Conservation (phyloP, 495 filamentous ascomycete species). For the Neurospora tetrasperma region DNA sequence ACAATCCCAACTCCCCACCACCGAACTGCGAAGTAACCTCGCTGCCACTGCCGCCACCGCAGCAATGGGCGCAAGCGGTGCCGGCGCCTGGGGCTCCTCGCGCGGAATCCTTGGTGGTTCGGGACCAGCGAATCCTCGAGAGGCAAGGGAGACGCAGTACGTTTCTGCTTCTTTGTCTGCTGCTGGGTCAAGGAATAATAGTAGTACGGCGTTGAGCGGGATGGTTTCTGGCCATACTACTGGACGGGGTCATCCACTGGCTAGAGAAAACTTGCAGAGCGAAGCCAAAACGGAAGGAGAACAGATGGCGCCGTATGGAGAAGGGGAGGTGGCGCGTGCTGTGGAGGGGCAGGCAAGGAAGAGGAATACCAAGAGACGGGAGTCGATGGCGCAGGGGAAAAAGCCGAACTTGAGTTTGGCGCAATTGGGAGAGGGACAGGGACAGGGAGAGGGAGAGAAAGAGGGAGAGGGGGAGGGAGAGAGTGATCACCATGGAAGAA, state of each 20-base stretch:
- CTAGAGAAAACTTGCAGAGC: neutral
- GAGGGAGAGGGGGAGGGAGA: neutral
- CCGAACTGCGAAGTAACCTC: constrained; percentile 7
- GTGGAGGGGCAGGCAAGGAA: constrained; percentile 33
- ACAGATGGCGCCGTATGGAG: constrained; percentile 43
- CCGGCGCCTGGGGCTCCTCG: constrained; percentile 21
- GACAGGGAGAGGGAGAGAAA: neutral
- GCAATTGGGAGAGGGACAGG: neutral
- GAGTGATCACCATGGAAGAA: neutral
- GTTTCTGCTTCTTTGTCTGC: neutral
- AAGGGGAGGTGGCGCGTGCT: constrained; percentile 44
- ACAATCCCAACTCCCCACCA: neutral
- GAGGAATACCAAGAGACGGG: neutral
- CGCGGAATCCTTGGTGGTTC: constrained; percentile 26
- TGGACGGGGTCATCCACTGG: neutral
- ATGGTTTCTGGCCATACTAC: neutral
- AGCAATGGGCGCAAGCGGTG: neutral
- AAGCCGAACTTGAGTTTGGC: neutral
- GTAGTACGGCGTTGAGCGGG: neutral
- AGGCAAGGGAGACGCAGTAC: constrained; percentile 10
- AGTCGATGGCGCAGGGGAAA: neutral
- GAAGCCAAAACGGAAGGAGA: constrained; percentile 39
- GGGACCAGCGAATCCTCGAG: constrained; percentile 11
- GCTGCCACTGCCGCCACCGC: neutral
- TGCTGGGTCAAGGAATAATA: neutral